Conservation (phyloP, 2,329 filamentous ascomycete species). For the Torrubiella hemipterigena region DNA sequence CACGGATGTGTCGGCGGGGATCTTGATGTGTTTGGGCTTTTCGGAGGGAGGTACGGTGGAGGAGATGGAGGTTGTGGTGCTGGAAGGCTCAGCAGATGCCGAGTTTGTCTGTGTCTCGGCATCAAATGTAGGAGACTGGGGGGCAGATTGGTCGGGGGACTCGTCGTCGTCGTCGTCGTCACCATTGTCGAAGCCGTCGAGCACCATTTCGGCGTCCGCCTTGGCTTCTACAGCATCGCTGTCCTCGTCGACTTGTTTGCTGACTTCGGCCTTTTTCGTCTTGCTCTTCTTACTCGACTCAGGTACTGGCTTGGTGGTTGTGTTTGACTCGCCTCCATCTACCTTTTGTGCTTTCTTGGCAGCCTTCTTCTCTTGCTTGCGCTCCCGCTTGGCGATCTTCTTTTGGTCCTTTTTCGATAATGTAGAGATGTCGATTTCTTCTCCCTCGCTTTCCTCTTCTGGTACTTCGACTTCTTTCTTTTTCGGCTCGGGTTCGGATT, state of each 20-base stretch:
- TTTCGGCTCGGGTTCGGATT: conserved; percentile 45
- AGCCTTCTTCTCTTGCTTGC: conserved; percentile 26
- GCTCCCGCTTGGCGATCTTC: conserved; percentile 25
- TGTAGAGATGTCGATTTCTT: conserved; percentile 29
- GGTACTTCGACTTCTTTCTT: conserved; percentile 19
- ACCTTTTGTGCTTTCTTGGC: conserved; percentile 25
- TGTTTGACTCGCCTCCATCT: conserved; percentile 26
- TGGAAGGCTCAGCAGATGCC: conserved; percentile 36
- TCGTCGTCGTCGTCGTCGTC: conserved; percentile 28
- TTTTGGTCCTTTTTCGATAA: conserved; percentile 38
- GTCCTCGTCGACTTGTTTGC: conserved; percentile 8
- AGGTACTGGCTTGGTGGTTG: conserved; percentile 14
- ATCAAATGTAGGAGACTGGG: conserved; percentile 44
- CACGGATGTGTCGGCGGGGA: conserved; percentile 60
- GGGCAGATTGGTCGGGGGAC: conserved; percentile 40
- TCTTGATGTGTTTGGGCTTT: conserved; percentile 53
- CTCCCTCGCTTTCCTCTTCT: conserved; percentile 32
- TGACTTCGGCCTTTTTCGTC: conserved; percentile 17
- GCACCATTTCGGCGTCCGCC: conserved; percentile 10
- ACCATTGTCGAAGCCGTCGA: conserved; percentile 14
- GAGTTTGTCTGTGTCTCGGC: conserved; percentile 26
- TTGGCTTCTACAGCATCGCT: conserved; percentile 5
- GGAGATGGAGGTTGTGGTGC: conserved; percentile 56
- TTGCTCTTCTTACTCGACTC: conserved; percentile 18
- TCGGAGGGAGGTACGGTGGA: conserved; percentile 49